Evolutionary conservation across 2,329 filamentous ascomycete species (phyloP).

Genomic region (Penicillium nordicum): DNA sequence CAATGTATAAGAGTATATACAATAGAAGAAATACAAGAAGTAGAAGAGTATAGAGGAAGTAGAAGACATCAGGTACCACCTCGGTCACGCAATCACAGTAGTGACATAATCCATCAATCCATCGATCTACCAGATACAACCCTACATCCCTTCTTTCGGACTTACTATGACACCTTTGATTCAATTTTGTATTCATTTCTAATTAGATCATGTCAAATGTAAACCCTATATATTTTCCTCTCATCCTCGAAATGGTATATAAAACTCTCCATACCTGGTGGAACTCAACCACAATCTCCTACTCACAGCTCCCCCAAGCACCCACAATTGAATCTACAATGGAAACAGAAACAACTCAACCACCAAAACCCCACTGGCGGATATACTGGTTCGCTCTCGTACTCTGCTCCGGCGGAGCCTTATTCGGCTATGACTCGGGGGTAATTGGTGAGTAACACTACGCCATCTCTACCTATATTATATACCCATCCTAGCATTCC

Average conservation of each 20-base stretch:
- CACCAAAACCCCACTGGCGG: conserved; percentile 39
- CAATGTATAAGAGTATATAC: not conserved
- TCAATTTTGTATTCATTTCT: not conserved
- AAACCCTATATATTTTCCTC: not conserved
- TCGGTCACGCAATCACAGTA: not conserved
- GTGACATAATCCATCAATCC: not conserved
- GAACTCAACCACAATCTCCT: not conserved
- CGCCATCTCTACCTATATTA: too few relatives aligned
- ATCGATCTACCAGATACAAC: not conserved
- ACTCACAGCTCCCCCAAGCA: conserved; percentile 12
- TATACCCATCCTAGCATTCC: too few relatives aligned
- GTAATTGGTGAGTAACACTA: conserved; percentile 37
- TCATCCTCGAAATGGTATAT: conserved; percentile 9
- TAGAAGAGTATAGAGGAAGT: not conserved
- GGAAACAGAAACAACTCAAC: not conserved
- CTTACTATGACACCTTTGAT: not conserved
- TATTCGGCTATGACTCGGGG: conserved; percentile 45
- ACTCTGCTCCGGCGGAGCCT: conserved; percentile 51
- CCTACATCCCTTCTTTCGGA: not conserved
- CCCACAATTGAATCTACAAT: conserved; percentile 7
- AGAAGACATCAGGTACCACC: not conserved
- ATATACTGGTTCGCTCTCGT: conserved; percentile 53
- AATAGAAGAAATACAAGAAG: too few relatives aligned
- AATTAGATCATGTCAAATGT: not conserved
- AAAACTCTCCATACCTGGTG: conserved; percentile 9